A percentile compares a stretch with the other conserved stretches of the same genome.
These are phyloP conservation scores for California macrophylla DNA, from an alignment of 441 rosid genomes.

Conservation along the genomic window DNA sequence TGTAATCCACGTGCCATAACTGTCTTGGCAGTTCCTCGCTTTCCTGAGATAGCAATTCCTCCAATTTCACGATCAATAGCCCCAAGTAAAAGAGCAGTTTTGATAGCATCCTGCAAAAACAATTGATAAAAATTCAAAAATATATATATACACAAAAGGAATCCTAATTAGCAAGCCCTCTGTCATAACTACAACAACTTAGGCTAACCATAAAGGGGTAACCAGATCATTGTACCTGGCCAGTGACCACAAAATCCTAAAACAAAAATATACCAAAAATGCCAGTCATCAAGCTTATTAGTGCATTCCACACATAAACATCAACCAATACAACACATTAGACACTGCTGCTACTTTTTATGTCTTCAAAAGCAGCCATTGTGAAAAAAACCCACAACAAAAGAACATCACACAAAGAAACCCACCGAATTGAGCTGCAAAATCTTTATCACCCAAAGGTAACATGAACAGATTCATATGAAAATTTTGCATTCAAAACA, in stretches of 20 bases:
- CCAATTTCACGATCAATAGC: conserved; percentile 5
- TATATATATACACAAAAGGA: neutral
- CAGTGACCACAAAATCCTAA: neutral
- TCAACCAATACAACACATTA: neutral
- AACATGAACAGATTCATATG: too few relatives aligned
- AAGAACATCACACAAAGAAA: neutral
- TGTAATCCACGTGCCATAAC: neutral
- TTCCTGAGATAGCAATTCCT: conserved; percentile 3
- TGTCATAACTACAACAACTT: neutral
- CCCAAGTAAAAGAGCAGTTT: conserved; percentile 74
- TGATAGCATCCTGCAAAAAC: conserved; percentile 67
- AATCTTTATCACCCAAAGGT: too few relatives aligned
- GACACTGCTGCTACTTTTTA: neutral
- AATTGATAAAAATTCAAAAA: neutral
- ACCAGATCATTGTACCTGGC: neutral
- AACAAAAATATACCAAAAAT: neutral
- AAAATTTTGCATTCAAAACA: too few relatives aligned
- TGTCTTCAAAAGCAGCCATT: neutral
- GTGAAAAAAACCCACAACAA: neutral
- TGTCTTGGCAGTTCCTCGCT: conserved; percentile 7
- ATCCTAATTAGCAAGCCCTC: neutral
- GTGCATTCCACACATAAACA: neutral
- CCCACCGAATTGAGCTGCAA: neutral
- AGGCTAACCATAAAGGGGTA: neutral
- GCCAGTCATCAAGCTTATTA: neutral